Percentiles rank a stretch among this genome's conserved stretches.
phyloP scores from a whole-genome alignment of 208 protist genomes.

The Leishmania arabica region DNA sequence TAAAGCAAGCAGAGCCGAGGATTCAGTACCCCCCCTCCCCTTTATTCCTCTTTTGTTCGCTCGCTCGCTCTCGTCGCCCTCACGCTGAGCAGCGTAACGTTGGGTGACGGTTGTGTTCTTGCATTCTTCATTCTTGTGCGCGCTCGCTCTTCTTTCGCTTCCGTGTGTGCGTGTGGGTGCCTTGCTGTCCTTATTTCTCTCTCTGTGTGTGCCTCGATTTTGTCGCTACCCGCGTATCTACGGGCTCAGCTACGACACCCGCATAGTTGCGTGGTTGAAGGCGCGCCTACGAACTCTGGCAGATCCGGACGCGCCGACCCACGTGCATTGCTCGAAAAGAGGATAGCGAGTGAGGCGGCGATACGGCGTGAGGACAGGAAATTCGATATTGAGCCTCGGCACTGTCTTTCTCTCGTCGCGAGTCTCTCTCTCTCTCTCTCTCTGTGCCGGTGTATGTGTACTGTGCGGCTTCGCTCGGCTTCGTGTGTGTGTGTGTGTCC shows the following conservation, averaged over 20 bases:
- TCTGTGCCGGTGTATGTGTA: not conserved
- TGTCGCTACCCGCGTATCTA: not conserved
- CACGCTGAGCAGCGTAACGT: not conserved
- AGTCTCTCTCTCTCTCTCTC: not conserved
- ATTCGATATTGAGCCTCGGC: not conserved
- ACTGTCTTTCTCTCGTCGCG: not conserved
- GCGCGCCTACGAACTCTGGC: not conserved
- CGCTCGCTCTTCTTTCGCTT: not conserved
- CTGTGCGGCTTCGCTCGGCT: not conserved
- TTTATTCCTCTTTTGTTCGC: not conserved
- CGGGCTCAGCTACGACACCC: not conserved
- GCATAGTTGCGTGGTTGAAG: not conserved
- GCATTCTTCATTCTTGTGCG: not conserved
- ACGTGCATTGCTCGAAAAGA: not conserved
- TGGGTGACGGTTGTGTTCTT: not conserved
- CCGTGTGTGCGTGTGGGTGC: not conserved
- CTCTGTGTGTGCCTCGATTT: not conserved
- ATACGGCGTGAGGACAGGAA: not conserved
- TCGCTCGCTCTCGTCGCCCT: conserved; percentile 7
- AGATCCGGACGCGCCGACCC: no score
- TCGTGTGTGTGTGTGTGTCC: not conserved
- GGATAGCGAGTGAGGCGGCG: not conserved
- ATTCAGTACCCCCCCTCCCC: no score
- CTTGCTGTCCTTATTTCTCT: not conserved
- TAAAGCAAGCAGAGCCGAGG: no score